Percentiles rank a stretch among this genome's conserved stretches.
Evolutionary conservation across 176 grass and related monocot genomes (phyloP).

Genomic region (Carex parvula): DNA sequence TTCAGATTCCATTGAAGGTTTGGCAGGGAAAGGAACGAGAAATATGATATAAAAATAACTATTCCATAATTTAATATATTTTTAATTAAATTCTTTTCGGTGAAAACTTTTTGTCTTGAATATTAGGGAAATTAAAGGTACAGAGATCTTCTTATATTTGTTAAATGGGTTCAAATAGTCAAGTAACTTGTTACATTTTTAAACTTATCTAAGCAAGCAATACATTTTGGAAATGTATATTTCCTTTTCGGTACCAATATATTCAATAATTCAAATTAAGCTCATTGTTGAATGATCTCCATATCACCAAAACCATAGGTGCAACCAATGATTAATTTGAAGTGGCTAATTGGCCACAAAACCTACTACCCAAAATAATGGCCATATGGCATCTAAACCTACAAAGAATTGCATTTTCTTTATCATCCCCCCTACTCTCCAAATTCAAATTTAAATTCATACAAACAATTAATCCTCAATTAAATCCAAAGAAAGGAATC

Average conservation of each 20-base stretch:
- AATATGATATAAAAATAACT: background rate
- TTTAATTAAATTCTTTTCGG: too few relatives aligned
- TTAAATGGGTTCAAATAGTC: background rate
- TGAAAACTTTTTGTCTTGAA: background rate
- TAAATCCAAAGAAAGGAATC: background rate
- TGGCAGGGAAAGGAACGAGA: too few relatives aligned
- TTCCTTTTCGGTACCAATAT: too few relatives aligned
- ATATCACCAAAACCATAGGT: background rate
- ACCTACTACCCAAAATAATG: background rate
- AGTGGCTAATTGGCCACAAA: background rate
- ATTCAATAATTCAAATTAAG: background rate
- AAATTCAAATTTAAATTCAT: constrained; percentile 47
- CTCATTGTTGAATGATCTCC: background rate
- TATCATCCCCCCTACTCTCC: background rate
- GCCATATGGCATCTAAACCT: constrained; percentile 22
- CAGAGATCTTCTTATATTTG: background rate
- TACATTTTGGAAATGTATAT: background rate
- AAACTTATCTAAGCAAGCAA: background rate
- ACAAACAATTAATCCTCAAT: constrained; percentile 38
- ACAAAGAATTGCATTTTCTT: constrained; percentile 16
- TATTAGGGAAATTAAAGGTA: background rate
- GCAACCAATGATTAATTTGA: background rate
- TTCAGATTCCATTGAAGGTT: too few relatives aligned
- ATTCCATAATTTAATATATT: background rate
- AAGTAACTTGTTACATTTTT: background rate